phyloP scores from a whole-genome alignment of 257 asterid species.

The Thymus quinquecostatus region DNA sequence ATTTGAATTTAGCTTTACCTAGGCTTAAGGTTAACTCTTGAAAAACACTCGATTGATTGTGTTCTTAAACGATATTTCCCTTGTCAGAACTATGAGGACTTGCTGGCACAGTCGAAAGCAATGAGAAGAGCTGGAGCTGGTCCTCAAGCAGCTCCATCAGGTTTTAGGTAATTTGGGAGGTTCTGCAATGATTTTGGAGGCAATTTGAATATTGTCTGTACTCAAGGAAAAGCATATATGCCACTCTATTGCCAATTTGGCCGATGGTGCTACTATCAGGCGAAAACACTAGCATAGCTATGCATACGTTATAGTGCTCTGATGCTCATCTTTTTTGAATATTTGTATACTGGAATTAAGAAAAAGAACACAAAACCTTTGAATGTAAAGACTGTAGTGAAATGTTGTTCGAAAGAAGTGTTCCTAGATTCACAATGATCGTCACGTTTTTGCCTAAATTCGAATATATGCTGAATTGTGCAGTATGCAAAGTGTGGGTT shows the following conservation, averaged over 20 bases:
- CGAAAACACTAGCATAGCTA: not conserved
- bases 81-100: conserved; percentile 71
- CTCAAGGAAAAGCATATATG: conserved; percentile 6
- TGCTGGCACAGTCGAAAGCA: conserved; percentile 71
- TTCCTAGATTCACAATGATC: not conserved
- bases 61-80: conserved; percentile 15
- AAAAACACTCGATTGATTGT: not conserved
- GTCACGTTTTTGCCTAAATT: not conserved
- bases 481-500: not conserved
- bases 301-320: not conserved
- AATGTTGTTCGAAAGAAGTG: not conserved
- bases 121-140: conserved; percentile 61
- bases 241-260: not conserved
- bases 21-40: not conserved
- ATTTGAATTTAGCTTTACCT: not conserved
- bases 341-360: not conserved
- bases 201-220: conserved; percentile 16
- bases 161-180: conserved; percentile 48
- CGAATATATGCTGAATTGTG: not conserved
- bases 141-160: conserved; percentile 71
- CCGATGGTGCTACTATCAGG: not conserved
- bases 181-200: conserved; percentile 6
- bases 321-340: not conserved
- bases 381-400: not conserved
- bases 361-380: not conserved